Percentiles rank a stretch among this genome's conserved stretches.
Conservation (phyloP, 768 basidiomycete genomes). For the Auriscalpium orientale region DNA sequence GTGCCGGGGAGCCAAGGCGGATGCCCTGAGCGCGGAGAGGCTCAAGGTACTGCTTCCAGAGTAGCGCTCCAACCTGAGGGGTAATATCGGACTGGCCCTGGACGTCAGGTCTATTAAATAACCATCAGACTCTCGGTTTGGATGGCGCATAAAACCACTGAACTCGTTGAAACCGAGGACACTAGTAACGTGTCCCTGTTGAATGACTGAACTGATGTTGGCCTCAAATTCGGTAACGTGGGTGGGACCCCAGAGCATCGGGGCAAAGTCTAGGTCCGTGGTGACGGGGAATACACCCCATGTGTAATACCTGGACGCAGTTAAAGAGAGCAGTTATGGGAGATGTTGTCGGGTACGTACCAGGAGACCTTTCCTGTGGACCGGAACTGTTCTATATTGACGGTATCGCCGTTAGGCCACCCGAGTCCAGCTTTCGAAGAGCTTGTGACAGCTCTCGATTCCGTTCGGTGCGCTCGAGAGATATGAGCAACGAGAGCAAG, state of each 20-base stretch:
- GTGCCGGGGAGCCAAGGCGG: slow-evolving; percentile 46
- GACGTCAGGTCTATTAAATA: slow-evolving; percentile 26
- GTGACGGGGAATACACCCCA: slow-evolving; percentile 33
- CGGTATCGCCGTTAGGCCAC: slow-evolving; percentile 38
- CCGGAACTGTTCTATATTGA: slow-evolving; percentile 36
- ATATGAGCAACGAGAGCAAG: background rate
- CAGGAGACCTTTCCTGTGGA: slow-evolving; percentile 43
- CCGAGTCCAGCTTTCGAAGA: slow-evolving; percentile 41
- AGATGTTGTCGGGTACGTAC: slow-evolving; percentile 22
- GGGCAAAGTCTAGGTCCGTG: slow-evolving; percentile 43
- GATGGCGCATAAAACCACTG: slow-evolving; percentile 1
- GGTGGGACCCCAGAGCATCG: slow-evolving; percentile 46
- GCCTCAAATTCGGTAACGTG: slow-evolving; percentile 31
- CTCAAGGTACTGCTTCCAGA: slow-evolving; percentile 47
- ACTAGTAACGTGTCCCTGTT: slow-evolving; percentile 29
- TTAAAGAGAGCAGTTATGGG: background rate
- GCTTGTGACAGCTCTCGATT: slow-evolving; percentile 19
- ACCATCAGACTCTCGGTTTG: background rate
- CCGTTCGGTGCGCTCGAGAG: background rate
- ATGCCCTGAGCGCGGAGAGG: slow-evolving; percentile 39
- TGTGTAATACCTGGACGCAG: slow-evolving; percentile 39
- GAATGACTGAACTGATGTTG: slow-evolving; percentile 35
- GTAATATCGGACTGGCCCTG: slow-evolving; percentile 43
- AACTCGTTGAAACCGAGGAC: slow-evolving; percentile 51
- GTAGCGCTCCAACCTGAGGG: slow-evolving; percentile 36